Base-by-base conservation (phyloP, 163 green algal species). In the Chloromonas sp. region DNA sequence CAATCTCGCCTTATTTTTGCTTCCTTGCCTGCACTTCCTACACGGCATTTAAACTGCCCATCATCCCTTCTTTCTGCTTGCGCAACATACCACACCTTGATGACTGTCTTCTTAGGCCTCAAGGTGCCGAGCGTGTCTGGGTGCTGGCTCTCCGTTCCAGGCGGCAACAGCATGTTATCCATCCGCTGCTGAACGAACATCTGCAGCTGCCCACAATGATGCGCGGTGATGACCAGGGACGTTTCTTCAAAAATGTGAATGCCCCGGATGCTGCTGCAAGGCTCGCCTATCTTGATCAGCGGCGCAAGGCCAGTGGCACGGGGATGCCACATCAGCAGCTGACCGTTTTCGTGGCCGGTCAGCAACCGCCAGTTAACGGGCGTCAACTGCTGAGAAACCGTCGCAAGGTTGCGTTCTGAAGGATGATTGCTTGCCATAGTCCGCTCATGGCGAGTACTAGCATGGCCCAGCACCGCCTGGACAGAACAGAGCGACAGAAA, bases 271-370 rank as follows among this genome's bases (percentile, higher is more conserved):
- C 81, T 60, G 60, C 70, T 83, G 60, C 57, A 15, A 2, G 79
- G 71, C 71, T 89, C 86, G 14, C 84, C 84, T 61, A 89, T 89
- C 14, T 81, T 74, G 78, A 89, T 60, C 76, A 89, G 66, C 76
- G 86, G 86, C 0, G 66, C 81, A 36, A 89, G 86, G 1, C 0
- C 8, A 1, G 57, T 71, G 79, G 66, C 58, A 58, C 60, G 61
- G 0, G 84, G 84, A 60, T 87, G 78, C 89, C 89, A 92, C 11
- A 92, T 57, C 81, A 92, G 83, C 83, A 92, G 58, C 85, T 92
- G 89, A 1, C 89, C 89, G 78, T 89, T 91, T 0, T 91, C 88
- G 58, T 92, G 89, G 5, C 89, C 89, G 13, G 87, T 91, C 0
- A 90, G 84, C 62, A 90, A 78, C 3, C 84, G 81, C 87, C 87